Conservation (phyloP, 805 yeast species). For the Ogataea ramenticola region DNA sequence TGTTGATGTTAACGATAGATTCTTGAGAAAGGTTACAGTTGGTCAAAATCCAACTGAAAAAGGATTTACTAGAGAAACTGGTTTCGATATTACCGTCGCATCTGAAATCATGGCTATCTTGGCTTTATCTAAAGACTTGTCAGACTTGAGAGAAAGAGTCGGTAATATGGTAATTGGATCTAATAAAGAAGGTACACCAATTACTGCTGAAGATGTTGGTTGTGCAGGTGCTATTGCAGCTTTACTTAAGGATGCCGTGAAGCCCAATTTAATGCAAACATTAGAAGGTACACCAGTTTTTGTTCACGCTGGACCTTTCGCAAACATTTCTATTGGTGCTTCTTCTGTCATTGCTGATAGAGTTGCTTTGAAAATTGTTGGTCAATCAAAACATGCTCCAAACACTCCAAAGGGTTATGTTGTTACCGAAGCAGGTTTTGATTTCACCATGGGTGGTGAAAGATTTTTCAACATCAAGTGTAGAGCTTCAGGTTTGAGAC, state of each 20-base stretch:
- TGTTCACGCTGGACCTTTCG: conserved; percentile 86
- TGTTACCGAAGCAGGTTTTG: conserved; percentile 85
- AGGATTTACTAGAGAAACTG: conserved; percentile 65
- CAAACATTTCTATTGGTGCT: conserved; percentile 83
- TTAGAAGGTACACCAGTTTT: conserved; percentile 84
- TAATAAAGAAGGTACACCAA: conserved; percentile 59
- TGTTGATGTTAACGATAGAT: conserved; percentile 78
- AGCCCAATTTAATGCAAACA: conserved; percentile 84
- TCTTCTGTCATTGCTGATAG: conserved; percentile 77
- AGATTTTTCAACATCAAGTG: conserved; percentile 78
- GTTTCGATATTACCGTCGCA: conserved; percentile 81
- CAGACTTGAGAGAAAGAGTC: conserved; percentile 67
- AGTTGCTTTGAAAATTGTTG: conserved; percentile 73
- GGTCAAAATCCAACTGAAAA: conserved; percentile 81
- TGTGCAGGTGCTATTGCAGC: conserved; percentile 86
- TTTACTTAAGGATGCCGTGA: conserved; percentile 70
- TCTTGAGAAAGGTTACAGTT: conserved; percentile 68
- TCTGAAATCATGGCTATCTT: conserved; percentile 82
- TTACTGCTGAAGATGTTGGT: conserved; percentile 79
- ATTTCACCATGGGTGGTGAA: conserved; percentile 90
- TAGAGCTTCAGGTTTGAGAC: conserved; percentile 71
- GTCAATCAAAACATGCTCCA: conserved; percentile 28
- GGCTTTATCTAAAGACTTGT: conserved; percentile 63
- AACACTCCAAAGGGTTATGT: conserved; percentile 57
- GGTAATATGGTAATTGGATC: conserved; percentile 73